Base-by-base conservation (phyloP, 805 yeast species). In the Sugiyamaella marilandica region DNA sequence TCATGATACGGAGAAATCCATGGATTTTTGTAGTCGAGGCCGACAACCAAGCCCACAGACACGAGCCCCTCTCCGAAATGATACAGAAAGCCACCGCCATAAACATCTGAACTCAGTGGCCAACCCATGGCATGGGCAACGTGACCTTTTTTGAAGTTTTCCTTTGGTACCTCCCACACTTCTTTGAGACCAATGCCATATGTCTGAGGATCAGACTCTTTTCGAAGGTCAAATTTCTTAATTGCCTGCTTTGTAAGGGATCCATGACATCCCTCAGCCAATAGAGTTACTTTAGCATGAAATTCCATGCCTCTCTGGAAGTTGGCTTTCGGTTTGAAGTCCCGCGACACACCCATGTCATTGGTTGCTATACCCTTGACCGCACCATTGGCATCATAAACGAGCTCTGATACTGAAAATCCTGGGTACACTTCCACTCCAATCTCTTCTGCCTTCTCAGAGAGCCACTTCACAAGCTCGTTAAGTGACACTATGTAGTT, bases 231-330 rank as follows among this genome's bases (percentile, higher is more conserved):
- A 69, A 71, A 92, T 61, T 83, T 81, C 50, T 77, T 72, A 50
- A 92, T 84, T 0, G 81, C 84, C 65, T 85, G 80, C 66, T 94
- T 92, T 10, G 91, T 76, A 50, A 94, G 73, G 1, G 97, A 90
- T 0, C 99, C 99, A 70, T 91, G 98, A 66, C 99, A 94, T n/a
- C 99, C 99, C 71, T 94, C 99, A 4, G 96, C 96, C 32, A 94
- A 76, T 14, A 94, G 85, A 0, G 97, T 91, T 55, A 84, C 75
- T 62, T 94, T 81, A 3, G 99, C 88, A 61, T 85, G 94, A 69
- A 94, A 94, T 69, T 89, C 98, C 97, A 94, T 87, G 24, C 99
- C 99, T 59, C 96, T 79, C 70, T 94, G 97, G 69, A 88, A 94
- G n/a, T 80, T 75, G 58, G 79, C 86, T 62, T 84, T 87, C 31